These are phyloP conservation scores for Byssoonygena ceratinophila DNA, from an alignment of 2,329 filamentous ascomycete genomes.

Conservation along the genomic window DNA sequence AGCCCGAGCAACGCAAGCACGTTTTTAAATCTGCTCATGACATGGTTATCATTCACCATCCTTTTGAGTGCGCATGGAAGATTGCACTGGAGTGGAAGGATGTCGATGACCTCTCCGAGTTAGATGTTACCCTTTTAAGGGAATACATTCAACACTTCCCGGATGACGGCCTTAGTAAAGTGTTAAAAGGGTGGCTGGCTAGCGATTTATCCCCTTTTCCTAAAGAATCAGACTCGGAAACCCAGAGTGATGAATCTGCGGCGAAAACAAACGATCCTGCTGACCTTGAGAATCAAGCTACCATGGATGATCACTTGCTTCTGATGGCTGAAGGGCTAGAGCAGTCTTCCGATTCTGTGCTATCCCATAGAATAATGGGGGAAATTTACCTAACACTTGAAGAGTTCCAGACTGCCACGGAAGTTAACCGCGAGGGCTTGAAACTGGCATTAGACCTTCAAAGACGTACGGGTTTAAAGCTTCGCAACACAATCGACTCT, in stretches of 20 bases:
- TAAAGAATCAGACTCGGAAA: slow-evolving; percentile 42
- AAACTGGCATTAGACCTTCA: slow-evolving; percentile 51
- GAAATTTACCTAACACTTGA: slow-evolving; percentile 77
- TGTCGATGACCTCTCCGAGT: slow-evolving; percentile 58
- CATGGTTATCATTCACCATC: slow-evolving; percentile 94
- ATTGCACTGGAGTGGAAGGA: slow-evolving; percentile 85
- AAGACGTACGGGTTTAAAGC: slow-evolving; percentile 55
- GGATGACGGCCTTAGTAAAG: slow-evolving; percentile 67
- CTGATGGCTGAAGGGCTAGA: slow-evolving; percentile 68
- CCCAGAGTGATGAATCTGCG: slow-evolving; percentile 32
- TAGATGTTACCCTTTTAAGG: slow-evolving; percentile 66
- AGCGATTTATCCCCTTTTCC: slow-evolving; percentile 79
- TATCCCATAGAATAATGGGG: slow-evolving; percentile 72
- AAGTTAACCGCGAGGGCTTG: slow-evolving; percentile 66
- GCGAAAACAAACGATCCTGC: slow-evolving; percentile 19
- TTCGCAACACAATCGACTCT: slow-evolving; percentile 61
- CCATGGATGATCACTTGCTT: slow-evolving; percentile 66
- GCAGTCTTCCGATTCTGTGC: slow-evolving; percentile 54
- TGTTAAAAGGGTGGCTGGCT: slow-evolving; percentile 70
- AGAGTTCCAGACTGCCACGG: slow-evolving; percentile 71
- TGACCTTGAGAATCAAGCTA: slow-evolving; percentile 39
- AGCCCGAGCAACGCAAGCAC: slow-evolving; percentile 58
- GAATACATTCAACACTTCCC: slow-evolving; percentile 79
- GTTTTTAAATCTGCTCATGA: slow-evolving; percentile 70
- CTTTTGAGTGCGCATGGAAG: slow-evolving; percentile 81